Evolutionary conservation across 805 yeast genomes (phyloP).

Genomic region (Yamadazyma tumulicola): DNA sequence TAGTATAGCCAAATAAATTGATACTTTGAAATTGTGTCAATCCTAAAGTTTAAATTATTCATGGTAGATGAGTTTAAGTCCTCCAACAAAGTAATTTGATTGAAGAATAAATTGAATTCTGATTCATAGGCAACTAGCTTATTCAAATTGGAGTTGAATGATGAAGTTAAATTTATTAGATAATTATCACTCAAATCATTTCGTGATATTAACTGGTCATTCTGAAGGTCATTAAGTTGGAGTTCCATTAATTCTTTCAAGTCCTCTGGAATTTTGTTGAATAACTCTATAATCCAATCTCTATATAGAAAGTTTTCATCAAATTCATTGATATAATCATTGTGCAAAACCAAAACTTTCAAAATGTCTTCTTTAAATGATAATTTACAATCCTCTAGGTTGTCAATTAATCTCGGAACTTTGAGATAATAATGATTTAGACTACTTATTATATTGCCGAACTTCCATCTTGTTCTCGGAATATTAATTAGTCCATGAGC

Average conservation of each 20-base stretch:
- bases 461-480: constrained; percentile 50
- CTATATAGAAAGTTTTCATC: constrained; percentile 40
- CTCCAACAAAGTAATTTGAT: constrained; percentile 50
- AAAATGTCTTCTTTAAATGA: constrained; percentile 61
- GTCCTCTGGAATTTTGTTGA: constrained; percentile 41
- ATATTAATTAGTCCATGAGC: constrained; percentile 73
- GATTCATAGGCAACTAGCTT: constrained; percentile 52
- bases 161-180: constrained; percentile 49
- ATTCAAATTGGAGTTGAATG: constrained; percentile 50
- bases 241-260: constrained; percentile 30
- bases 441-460: constrained; percentile 26
- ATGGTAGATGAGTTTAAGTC: constrained; percentile 46
- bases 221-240: constrained; percentile 19
- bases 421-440: constrained; percentile 44
- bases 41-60: constrained; percentile 19
- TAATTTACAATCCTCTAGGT: constrained; percentile 58
- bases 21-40: constrained; percentile 18
- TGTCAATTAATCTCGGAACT: constrained; percentile 57
- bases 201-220: constrained; percentile 19
- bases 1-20: constrained; percentile 41
- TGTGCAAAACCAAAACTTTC: constrained; percentile 50
- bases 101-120: constrained; percentile 51
- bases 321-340: constrained; percentile 33
- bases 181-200: constrained; percentile 38
- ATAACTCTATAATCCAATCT: constrained; percentile 63